Conservation (phyloP, 257 asterid genomes). For the Solanum ossicruentum region DNA sequence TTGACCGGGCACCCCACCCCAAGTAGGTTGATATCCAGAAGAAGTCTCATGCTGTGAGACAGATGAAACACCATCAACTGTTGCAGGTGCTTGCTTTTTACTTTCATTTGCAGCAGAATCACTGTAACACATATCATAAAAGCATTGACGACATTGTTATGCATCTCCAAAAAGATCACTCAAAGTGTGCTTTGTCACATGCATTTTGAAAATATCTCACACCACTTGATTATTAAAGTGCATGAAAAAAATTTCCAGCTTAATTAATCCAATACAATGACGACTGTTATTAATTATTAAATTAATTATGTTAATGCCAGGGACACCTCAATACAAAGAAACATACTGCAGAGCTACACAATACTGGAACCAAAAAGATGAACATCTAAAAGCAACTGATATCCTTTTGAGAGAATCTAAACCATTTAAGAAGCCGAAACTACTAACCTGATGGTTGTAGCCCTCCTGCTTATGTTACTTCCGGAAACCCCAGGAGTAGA, state of each 20-base stretch:
- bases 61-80: conserved; percentile 29
- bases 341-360: not conserved
- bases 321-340: not conserved
- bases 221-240: not conserved
- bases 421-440: not conserved
- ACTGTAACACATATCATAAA: conserved; percentile 24
- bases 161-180: not conserved
- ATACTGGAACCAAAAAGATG: not conserved
- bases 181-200: not conserved
- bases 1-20: conserved; percentile 69
- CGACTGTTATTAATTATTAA: not conserved
- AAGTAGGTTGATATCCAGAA: conserved; percentile 45
- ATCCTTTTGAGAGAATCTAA: not conserved
- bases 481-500: conserved; percentile 30
- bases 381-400: not conserved
- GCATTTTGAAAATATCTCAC: not conserved
- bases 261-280: not conserved
- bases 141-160: not conserved
- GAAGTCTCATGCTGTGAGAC: conserved; percentile 21
- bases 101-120: conserved; percentile 30
- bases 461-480: conserved; percentile 34
- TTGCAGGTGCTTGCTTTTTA: conserved; percentile 21
- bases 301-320: not conserved
- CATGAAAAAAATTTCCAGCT: not conserved
- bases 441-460: conserved; percentile 33